Evolutionary conservation across 169 alveolate species (phyloP), one percentile per base, ranked within the genome.

Genomic region (Neospora caninum): DNA sequence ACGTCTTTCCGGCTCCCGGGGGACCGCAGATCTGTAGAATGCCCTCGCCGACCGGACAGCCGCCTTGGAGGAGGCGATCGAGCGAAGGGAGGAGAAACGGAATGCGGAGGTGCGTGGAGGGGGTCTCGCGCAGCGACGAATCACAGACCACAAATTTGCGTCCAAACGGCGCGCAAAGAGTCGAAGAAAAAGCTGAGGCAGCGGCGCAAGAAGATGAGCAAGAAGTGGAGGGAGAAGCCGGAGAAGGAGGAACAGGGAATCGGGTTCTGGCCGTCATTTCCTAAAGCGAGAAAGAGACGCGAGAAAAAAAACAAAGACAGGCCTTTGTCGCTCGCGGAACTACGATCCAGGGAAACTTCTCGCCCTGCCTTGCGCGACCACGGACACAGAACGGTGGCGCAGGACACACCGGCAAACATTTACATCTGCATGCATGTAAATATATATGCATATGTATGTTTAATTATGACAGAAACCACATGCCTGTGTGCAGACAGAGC

Each of bases 1-100:
- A 38, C 54, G 89, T 82, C 41, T 82, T 82, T 36, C 89, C 89
- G 69, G 39, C 67, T 13, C 89, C 89, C 18, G 89, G 67, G 25
- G 89, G 89, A 20, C 89, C 89, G 41, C 69, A 82, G 20, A 82
- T 31, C 41, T 82, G 43, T 9, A 42, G 43, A 42, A 82, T 38
- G 38, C 89, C 89, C 41, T 4, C 89, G 34, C 69, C 89, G 41
- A 31, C 53, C 36, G 34, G 43, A 31, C n/a, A 42, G 36, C 89
- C 89, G n/a, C 89, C 89, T 20, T 7, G 20, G 43, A 82, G 89
- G 25, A 43, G 69, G 6, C 13, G 38, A 41, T 82, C 89, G 31
- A 82, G 38, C 42, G 89, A 82, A 36, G 89, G 89, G 31, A 82
- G 89, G 25, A 36, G 41, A 36, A 42, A 41, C n/a, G 89, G 89